These are phyloP conservation scores for Scheffersomyces coipomensis DNA, from an alignment of 805 yeast species.

Conservation along the genomic window DNA sequence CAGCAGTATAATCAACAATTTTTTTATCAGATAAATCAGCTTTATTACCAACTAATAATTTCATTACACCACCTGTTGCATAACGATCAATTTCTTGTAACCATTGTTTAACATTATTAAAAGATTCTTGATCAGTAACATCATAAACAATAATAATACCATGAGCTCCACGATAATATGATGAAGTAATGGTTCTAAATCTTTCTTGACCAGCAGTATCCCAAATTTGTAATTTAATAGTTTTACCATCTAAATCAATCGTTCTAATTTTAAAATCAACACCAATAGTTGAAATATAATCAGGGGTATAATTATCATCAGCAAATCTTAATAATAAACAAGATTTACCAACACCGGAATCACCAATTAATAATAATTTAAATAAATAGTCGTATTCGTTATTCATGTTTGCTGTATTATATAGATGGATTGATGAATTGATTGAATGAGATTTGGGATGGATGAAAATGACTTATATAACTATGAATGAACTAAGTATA, in stretches of 20 bases:
- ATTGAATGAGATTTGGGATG: too few species aligned
- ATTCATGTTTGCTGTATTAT: slow-evolving; percentile 56
- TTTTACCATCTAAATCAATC: slow-evolving; percentile 92
- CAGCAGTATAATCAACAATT: slow-evolving; percentile 92
- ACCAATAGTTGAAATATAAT: slow-evolving; percentile 96
- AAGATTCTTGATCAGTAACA: slow-evolving; percentile 95
- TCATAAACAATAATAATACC: slow-evolving; percentile 98
- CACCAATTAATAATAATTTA: slow-evolving; percentile 92
- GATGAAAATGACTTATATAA: too few species aligned
- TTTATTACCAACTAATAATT: slow-evolving; percentile 93
- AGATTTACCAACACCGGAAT: slow-evolving; percentile 98
- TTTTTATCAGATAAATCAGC: slow-evolving; percentile 92
- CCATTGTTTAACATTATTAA: slow-evolving; percentile 97
- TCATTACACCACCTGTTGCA: slow-evolving; percentile 97
- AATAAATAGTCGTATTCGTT: slow-evolving; percentile 97
- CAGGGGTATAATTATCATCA: slow-evolving; percentile 95
- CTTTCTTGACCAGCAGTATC: slow-evolving; percentile 99
- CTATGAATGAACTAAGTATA: too few species aligned
- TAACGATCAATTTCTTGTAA: slow-evolving; percentile 97
- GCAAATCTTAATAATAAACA: slow-evolving; percentile 94
- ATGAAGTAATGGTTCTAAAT: slow-evolving; percentile 95
- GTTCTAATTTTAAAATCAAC: slow-evolving; percentile 92
- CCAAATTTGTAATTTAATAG: slow-evolving; percentile 97
- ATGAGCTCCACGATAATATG: slow-evolving; percentile 97
- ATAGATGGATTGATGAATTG: too few species aligned